A percentile compares a stretch with the other conserved stretches of the same genome.
phyloP scores from a whole-genome alignment of 192 early-diverging fungal species.

The Chytriomyces sp. region DNA sequence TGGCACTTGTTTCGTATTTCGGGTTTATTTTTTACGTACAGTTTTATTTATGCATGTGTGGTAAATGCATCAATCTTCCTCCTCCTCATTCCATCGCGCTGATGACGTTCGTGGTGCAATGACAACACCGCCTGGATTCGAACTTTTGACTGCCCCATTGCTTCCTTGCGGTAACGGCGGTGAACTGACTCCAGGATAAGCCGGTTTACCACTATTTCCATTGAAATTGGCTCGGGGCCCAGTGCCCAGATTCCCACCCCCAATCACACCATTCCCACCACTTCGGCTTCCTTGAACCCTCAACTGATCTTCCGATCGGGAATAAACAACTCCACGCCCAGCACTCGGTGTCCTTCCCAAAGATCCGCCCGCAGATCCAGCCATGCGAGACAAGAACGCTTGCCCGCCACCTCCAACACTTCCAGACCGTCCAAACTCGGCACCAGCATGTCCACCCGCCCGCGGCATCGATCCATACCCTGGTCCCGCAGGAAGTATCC shows the following conservation, averaged over 20 bases:
- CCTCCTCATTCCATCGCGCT: conserved; percentile 25
- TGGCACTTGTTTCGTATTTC: background rate
- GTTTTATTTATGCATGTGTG: background rate
- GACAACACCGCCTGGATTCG: background rate
- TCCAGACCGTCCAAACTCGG: background rate
- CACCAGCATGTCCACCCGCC: too few species aligned
- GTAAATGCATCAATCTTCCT: background rate
- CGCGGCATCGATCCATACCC: background rate
- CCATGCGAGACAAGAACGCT: background rate
- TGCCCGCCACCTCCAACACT: background rate
- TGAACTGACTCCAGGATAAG: background rate
- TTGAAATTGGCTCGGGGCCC: background rate
- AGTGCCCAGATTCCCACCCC: background rate
- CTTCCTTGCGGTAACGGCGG: background rate
- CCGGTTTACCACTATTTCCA: background rate
- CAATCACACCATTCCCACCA: background rate
- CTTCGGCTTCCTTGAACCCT: background rate
- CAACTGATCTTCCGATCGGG: background rate
- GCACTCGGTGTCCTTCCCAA: background rate
- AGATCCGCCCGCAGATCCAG: background rate
- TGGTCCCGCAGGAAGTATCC: background rate
- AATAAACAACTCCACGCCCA: background rate
- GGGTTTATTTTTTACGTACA: background rate
- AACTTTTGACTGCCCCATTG: background rate
- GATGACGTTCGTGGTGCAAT: conserved; percentile 31